A percentile compares a stretch with the other conserved stretches of the same genome.
phyloP scores from a whole-genome alignment of 768 basidiomycete species.

The button mushroom (Agaricus bisporus) region DNA sequence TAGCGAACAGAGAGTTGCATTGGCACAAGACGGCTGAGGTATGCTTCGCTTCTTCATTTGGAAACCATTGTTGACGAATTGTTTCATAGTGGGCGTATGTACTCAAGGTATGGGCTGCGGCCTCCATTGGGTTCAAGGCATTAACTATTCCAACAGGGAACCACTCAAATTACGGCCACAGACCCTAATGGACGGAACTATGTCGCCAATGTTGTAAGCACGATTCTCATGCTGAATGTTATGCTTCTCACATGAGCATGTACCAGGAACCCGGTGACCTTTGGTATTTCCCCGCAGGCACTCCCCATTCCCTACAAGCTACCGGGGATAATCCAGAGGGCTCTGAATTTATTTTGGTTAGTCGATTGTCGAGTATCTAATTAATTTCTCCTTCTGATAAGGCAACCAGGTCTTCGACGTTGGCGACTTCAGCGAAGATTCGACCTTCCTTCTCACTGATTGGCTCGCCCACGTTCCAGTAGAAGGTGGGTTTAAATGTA shows the following conservation, averaged over 20 bases:
- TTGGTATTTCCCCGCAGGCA: slow-evolving; percentile 54
- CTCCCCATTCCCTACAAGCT: slow-evolving; percentile 51
- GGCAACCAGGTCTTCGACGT: slow-evolving; percentile 39
- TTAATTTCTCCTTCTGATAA: background rate
- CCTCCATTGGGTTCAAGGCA: background rate
- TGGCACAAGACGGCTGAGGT: slow-evolving; percentile 49
- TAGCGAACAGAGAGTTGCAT: slow-evolving; percentile 39
- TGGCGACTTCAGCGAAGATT: slow-evolving; percentile 46
- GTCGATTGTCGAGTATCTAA: slow-evolving; percentile 7
- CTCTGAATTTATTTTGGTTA: slow-evolving; percentile 45
- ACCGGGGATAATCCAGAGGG: slow-evolving; percentile 38
- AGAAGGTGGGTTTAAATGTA: slow-evolving; percentile 26
- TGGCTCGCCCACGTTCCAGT: slow-evolving; percentile 50
- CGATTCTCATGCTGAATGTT: too few species aligned
- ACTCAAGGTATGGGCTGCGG: slow-evolving; percentile 25
- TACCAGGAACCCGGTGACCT: slow-evolving; percentile 39
- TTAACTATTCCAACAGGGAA: slow-evolving; percentile 27
- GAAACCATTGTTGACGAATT: slow-evolving; percentile 8
- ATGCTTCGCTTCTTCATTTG: background rate
- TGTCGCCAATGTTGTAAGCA: slow-evolving; percentile 41
- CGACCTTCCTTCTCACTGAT: slow-evolving; percentile 52
- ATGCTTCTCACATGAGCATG: background rate
- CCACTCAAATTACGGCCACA: slow-evolving; percentile 41
- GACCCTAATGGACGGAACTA: slow-evolving; percentile 43
- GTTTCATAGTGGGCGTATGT: slow-evolving; percentile 42